Percentiles rank a stretch among this genome's conserved stretches.
These are phyloP conservation scores for Cucurbita pepo DNA, from an alignment of 306 rosid genomes.

Conservation along the genomic window DNA sequence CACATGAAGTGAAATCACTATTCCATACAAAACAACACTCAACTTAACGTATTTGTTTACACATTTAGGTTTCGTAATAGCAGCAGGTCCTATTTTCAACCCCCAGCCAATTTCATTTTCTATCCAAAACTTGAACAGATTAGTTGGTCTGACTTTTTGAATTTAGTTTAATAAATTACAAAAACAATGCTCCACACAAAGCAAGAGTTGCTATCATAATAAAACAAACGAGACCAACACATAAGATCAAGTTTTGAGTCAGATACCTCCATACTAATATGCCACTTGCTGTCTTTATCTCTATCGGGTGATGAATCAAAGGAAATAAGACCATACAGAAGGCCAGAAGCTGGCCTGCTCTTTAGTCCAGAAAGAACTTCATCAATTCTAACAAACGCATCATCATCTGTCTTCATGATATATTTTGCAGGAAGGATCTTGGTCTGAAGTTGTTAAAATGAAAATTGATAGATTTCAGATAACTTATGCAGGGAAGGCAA, in stretches of 20 bases:
- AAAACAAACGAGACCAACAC: not conserved
- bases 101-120: not conserved
- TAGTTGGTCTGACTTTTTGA: not conserved
- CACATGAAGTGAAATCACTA: too few species aligned
- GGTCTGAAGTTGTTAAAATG: constrained; percentile 41
- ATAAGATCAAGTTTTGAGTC: constrained; percentile 4
- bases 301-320: constrained; percentile 73
- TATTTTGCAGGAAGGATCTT: constrained; percentile 61
- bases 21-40: too few species aligned
- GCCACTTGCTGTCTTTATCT: constrained; percentile 77
- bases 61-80: not conserved
- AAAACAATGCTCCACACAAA: not conserved
- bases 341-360: constrained; percentile 42
- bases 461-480: not conserved
- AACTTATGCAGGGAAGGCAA: not conserved
- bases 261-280: constrained; percentile 53
- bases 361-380: constrained; percentile 69
- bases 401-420: constrained; percentile 94
- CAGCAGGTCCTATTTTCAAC: not conserved
- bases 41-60: not conserved
- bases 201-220: not conserved
- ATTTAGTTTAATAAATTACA: not conserved
- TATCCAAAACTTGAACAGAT: not conserved
- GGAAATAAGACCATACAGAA: constrained; percentile 71
- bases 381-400: constrained; percentile 80